phyloP scores from a whole-genome alignment of 108 stramenopile species.

The Hondaea fermentalgiana region DNA sequence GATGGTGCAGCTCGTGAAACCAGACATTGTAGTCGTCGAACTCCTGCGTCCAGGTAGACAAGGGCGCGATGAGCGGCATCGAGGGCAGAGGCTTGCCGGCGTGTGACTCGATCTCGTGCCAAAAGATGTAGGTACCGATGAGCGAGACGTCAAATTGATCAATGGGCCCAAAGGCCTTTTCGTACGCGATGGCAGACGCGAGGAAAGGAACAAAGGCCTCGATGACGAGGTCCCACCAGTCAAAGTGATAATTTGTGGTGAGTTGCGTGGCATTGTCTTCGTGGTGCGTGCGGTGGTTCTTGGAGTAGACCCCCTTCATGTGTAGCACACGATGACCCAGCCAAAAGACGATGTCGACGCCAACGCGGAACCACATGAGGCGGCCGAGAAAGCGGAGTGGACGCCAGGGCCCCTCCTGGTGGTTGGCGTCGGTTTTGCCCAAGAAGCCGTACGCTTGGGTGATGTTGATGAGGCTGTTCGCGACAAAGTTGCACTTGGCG shows the following conservation, averaged over 20 bases:
- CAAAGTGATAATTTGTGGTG: not conserved
- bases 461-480: not conserved
- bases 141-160: not conserved
- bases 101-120: not conserved
- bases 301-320: not conserved
- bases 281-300: not conserved
- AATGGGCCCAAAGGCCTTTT: not conserved
- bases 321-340: not conserved
- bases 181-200: not conserved
- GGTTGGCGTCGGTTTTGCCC: not conserved
- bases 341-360: not conserved
- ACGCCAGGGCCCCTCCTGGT: not conserved
- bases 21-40: not conserved
- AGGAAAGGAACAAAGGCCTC: not conserved
- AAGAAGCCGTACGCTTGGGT: not conserved
- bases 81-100: not conserved
- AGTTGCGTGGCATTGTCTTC: not conserved
- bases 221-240: not conserved
- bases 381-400: not conserved
- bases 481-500: not conserved
- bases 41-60: not conserved
- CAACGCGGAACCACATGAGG: not conserved
- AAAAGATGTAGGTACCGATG: not conserved
- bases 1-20: conserved; percentile 5
- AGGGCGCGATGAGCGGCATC: not conserved